Evolutionary conservation across 495 filamentous ascomycete species (phyloP), one percentile per base, ranked within the genome.

Genomic region (Aspergillus ellipticus): DNA sequence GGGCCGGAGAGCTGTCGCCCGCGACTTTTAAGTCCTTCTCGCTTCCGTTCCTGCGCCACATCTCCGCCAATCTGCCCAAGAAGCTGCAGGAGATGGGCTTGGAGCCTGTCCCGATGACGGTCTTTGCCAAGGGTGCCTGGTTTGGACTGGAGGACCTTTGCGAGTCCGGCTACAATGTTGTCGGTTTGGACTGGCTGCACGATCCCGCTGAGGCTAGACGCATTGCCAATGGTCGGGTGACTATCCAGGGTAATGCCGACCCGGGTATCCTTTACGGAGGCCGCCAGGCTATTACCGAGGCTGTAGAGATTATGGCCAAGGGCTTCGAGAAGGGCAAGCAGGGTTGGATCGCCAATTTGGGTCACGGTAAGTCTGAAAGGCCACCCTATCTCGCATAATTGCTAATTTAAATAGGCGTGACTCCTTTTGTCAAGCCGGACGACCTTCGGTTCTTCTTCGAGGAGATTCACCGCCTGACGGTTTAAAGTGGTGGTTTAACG

Each of bases 81-180:
- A 80, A 82, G 28, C 72, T 98, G 59, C 72, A 74, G 56, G 87
- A 90, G 70, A 75, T 95, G 63, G 84, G 83, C 0, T 65, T 92
- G 43, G 87, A 92, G 53, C 77, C 74, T 4, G 95, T 97, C 2
- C 94, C 94, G 1, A 97, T 98, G 94, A 94, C 90, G n/a, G 90
- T 97, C 15, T 98, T 98, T 70, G 91, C 94, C n/a, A 98, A 98
- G 75, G 94, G 94, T 4, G 92, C 94, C n/a, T 96, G 94, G 89
- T 96, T 93, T 71, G 92, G 90, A 4, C 76, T 98, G 28, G 90
- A 96, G 58, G 85, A 88, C 11, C 80, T 92, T 13, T 96, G 92
- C 71, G 76, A 89, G 61, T 84, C 90, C 19, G 92, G 90, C 11
- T 98, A 97, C 73, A 85, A 97, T 59, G 89, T 96, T 28, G 86